Evolutionary conservation across 352 stramenopile genomes (phyloP), one percentile per base, ranked within the genome.

Genomic region (Globisporangium okanoganense): DNA sequence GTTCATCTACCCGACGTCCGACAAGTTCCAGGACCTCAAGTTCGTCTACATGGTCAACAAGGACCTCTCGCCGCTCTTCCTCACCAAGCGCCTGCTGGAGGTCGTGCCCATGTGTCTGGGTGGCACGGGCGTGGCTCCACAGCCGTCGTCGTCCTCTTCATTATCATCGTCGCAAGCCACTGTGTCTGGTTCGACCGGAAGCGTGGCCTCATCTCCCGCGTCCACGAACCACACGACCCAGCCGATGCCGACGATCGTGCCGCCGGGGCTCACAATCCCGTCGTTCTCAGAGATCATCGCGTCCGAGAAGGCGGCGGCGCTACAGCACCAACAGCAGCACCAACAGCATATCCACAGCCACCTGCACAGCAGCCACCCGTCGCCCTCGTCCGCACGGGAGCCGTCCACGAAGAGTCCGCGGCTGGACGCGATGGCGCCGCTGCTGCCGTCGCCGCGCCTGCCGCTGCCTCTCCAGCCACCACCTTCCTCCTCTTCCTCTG

Each of bases 31-130:
- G 74, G 85, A 94, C 64, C 78, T 94, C 63, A 92, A 92, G 57
- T 94, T 94, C 50, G 85, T 94, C 22, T 94, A 94, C 67, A 64
- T 93, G 16, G 83, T 94, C n/a, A 94, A 94, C 65, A 92, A 92
- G 56, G 82, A 93, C 44, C 62, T 88, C 43, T 73, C 83, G 56
- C 79, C 81, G 18, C 75, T 81, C 16, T 80, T 90, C 52, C 82
- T 94, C 48, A 91, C 85, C 29, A 87, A 87, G 66, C 82, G 84
- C 20, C 65, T 94, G 53, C 67, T 92, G 44, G 83, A 92, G 70
- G 73, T 85, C 29, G 78, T 92, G 29, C 76, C 79, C 33, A 77
- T 75, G 20, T 77, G 72, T 1, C 58, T 64, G 33, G 48, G 62
- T 31, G 54, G 75, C 64, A 69, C 67, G 50, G 51, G 79, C 65